Evolutionary conservation across 2,329 filamentous ascomycete genomes (phyloP).

Genomic region (Claviceps humidiphila): DNA sequence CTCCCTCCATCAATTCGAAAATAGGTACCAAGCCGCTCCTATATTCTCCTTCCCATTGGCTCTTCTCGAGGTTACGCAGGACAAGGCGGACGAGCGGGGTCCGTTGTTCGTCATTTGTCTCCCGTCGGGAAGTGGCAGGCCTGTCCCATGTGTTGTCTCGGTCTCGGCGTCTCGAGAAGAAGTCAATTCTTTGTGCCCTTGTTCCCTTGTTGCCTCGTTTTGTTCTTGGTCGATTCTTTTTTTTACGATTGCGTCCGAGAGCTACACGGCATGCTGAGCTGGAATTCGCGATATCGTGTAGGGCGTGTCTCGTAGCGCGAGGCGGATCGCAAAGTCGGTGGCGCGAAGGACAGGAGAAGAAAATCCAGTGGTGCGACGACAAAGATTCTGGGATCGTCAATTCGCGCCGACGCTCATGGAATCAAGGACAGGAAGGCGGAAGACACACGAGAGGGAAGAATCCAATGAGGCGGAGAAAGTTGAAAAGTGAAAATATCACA

Average conservation of each 20-base stretch:
- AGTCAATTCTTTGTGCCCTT: no score
- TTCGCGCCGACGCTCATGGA: no score
- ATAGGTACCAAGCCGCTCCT: slow-evolving; percentile 19
- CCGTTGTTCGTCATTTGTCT: slow-evolving; percentile 17
- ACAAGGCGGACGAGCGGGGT: slow-evolving; percentile 10
- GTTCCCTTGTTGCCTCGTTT: no score
- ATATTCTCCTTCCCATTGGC: slow-evolving; percentile 15
- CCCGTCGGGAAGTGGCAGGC: slow-evolving; percentile 17
- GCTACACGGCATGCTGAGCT: slow-evolving; percentile 5
- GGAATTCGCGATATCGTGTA: neutral
- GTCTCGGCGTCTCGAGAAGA: no score
- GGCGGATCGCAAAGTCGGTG: neutral
- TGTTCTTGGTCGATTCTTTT: no score
- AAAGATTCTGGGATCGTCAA: no score
- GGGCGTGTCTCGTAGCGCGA: neutral
- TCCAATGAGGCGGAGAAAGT: no score
- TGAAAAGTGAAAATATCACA: no score
- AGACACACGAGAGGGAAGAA: no score
- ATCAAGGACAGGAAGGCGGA: no score
- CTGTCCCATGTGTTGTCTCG: slow-evolving; percentile 1
- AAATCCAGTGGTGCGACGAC: no score
- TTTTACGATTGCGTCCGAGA: slow-evolving; percentile 1
- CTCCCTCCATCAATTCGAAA: slow-evolving; percentile 16
- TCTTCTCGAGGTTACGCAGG: slow-evolving; percentile 17
- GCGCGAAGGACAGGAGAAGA: neutral